Conservation (phyloP, 2,329 filamentous ascomycete genomes). For the Xylaria sp. region DNA sequence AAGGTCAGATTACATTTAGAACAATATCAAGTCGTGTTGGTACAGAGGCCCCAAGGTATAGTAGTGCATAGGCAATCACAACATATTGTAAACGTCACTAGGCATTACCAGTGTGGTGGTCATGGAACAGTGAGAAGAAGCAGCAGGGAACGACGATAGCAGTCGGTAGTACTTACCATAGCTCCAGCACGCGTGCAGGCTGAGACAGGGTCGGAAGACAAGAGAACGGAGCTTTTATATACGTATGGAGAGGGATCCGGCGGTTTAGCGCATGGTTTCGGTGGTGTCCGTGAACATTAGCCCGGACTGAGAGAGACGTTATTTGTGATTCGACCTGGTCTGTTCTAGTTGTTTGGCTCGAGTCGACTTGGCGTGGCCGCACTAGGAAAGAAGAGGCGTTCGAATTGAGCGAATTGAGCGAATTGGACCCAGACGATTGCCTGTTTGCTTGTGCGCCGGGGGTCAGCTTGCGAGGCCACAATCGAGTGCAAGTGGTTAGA, state of each 20-base stretch:
- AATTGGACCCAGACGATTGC: not conserved
- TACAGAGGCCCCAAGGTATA: not conserved
- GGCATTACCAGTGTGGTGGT: not conserved
- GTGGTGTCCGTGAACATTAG: constrained; percentile 12
- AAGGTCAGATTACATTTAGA: constrained; percentile 1
- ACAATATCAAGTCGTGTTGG: not conserved
- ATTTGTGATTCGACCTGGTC: not conserved
- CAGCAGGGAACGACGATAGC: too few species aligned
- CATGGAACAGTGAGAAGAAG: not conserved
- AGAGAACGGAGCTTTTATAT: constrained; percentile 15
- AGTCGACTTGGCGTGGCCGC: not conserved
- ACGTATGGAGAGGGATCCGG: constrained; percentile 6
- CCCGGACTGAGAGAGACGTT: not conserved
- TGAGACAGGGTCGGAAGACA: not conserved
- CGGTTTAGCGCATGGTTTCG: constrained; percentile 22
- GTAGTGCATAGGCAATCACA: not conserved
- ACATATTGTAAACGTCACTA: not conserved
- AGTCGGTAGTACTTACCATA: constrained; percentile 18
- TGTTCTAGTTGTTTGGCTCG: not conserved
- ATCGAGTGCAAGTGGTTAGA: not conserved
- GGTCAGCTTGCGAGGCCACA: too few species aligned
- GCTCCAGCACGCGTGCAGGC: constrained; percentile 7
- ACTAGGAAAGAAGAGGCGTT: not conserved
- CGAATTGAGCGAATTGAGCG: too few species aligned
- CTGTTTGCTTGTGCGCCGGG: not conserved